Base-by-base conservation (phyloP, 305 asterid genomes). In the Plantago coronopus region DNA sequence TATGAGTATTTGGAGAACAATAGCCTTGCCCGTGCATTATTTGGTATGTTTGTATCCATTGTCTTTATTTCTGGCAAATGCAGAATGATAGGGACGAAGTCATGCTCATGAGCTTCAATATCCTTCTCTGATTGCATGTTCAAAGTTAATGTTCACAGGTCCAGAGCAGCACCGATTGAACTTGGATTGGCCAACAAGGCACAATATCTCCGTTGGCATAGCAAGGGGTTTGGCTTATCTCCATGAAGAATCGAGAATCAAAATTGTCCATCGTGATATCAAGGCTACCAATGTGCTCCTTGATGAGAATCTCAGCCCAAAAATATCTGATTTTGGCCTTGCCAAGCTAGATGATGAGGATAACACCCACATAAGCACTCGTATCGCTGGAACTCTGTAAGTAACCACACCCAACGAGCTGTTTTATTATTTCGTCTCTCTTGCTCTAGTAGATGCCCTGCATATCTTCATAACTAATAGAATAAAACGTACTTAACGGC, bases 201-300 rank as follows among this genome's bases (percentile, higher is more conserved):
- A 59, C 66, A 79, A 64, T 5, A 83, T 87, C 53, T 77, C 81
- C 48, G 61, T 84, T 9, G 94, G 87, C 19, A 83, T 87, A 61
- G 94, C 94, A 46, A 78, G 87, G 81, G 91, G 96, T 27, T 75
- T 84, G 70, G 83, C 91, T 59, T 87, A 77, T 74, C 85, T 82
- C 42, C 96, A 87, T 16, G 94, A 85, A 61, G 94, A 84, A 67
- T 87, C 94, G 17, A 70, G 85, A 56, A 57, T 87, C 43, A 87
- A 87, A 61, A 76, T 87, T 42, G 88, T 87, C 10, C 95, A 87
- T 57, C 82, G 90, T 34, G 94, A 85, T 64, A 85, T 82, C 65
- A 85, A 85, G 71, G 80, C 84, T 46, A 78, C 83, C 0, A 84
- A 84, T 67, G 84, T 84, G 53, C 86, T 84, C 21, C 88, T 84